Conservation (phyloP, 352 stramenopile species). For the Globisporangium paddicum region DNA sequence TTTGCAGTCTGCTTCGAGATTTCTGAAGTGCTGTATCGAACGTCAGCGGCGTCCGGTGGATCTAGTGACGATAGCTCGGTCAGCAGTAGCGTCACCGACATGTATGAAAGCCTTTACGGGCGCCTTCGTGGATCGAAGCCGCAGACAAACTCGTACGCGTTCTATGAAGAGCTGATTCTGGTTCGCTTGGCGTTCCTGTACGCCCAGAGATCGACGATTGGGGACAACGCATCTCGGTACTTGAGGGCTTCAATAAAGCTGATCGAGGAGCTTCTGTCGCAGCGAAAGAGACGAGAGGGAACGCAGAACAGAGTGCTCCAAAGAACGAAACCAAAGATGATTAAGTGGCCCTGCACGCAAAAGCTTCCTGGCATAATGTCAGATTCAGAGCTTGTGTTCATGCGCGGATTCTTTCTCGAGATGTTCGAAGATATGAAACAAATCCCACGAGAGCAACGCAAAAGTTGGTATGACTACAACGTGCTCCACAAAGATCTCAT, state of each 20-base stretch:
- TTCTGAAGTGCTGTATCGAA: constrained; percentile 49
- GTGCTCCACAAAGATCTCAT: constrained; percentile 39
- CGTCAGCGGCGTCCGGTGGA: constrained; percentile 5
- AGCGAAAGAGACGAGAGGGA: constrained; percentile 13
- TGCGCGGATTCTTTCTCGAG: constrained; percentile 28
- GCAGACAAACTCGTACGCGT: constrained; percentile 21
- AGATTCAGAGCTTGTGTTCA: constrained; percentile 26
- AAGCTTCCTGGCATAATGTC: constrained; percentile 27
- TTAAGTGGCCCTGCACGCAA: constrained; percentile 26
- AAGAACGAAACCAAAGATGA: constrained; percentile 18
- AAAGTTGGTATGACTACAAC: constrained; percentile 43
- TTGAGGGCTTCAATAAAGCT: constrained; percentile 17
- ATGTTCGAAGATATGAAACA: constrained; percentile 27
- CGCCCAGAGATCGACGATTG: constrained; percentile 12
- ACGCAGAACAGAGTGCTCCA: not conserved
- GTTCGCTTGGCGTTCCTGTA: constrained; percentile 53
- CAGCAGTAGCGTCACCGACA: constrained; percentile 21
- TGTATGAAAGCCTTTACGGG: constrained; percentile 54
- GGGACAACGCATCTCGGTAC: constrained; percentile 6
- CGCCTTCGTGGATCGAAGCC: constrained; percentile 33
- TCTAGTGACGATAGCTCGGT: not conserved
- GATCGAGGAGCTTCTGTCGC: constrained; percentile 29
- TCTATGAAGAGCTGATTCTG: constrained; percentile 52
- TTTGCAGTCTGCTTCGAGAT: constrained; percentile 62
- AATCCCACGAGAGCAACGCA: constrained; percentile 19